phyloP scores from a whole-genome alignment of 257 asterid species.

The Avicennia marina region DNA sequence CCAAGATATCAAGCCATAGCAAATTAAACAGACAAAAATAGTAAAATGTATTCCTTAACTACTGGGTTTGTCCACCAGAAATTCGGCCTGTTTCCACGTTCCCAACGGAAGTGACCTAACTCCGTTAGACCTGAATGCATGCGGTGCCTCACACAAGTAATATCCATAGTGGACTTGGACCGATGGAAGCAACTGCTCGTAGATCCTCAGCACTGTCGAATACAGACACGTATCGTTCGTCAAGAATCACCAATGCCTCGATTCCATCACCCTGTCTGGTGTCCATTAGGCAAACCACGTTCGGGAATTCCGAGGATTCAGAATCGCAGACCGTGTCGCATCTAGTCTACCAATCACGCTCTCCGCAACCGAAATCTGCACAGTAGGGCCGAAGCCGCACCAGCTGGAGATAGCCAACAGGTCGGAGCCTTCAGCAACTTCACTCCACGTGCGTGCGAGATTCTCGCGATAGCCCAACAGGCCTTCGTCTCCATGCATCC shows the following conservation, averaged over 20 bases:
- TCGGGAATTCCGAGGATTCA: not conserved
- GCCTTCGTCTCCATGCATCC: constrained; percentile 9
- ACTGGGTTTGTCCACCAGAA: too few relatives aligned
- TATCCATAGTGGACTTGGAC: too few relatives aligned
- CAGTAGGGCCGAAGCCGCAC: constrained; percentile 10
- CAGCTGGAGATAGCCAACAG: constrained; percentile 1
- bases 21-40: too few relatives aligned
- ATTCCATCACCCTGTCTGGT: constrained; percentile 18
- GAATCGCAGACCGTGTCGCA: not conserved
- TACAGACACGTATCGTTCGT: constrained; percentile 4
- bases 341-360: constrained; percentile 12
- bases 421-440: not conserved
- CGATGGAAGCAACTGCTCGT: too few relatives aligned
- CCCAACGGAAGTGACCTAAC: too few relatives aligned
- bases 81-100: too few relatives aligned
- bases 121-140: too few relatives aligned
- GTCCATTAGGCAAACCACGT: constrained; percentile 20
- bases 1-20: too few relatives aligned
- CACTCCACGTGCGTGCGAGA: not conserved
- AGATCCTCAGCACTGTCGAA: constrained; percentile 14
- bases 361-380: constrained; percentile 25
- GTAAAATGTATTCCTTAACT: too few relatives aligned
- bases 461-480: constrained; percentile 9
- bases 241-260: constrained; percentile 28
- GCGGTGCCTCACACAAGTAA: too few relatives aligned